These are phyloP conservation scores for Neospora caninum DNA, from an alignment of 169 alveolate species.

Conservation along the genomic window DNA sequence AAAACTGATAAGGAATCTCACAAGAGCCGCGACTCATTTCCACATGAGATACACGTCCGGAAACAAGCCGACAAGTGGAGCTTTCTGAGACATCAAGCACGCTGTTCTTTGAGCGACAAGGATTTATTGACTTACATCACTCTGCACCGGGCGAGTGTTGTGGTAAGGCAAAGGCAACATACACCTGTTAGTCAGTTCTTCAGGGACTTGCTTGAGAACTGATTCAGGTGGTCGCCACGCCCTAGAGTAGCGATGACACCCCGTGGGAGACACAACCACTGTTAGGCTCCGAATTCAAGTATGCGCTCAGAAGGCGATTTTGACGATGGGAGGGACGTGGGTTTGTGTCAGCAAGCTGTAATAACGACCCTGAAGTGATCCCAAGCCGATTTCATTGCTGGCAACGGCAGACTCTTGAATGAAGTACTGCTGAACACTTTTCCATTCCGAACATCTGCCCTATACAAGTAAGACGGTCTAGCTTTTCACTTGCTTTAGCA, in stretches of 20 bases:
- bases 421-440: no score
- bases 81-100: conserved; percentile 7
- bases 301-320: not conserved
- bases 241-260: not conserved
- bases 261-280: not conserved
- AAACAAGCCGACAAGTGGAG: not conserved
- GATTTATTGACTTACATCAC: not conserved
- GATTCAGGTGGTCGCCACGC: conserved; percentile 28
- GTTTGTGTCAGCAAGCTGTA: not conserved
- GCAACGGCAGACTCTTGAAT: no score
- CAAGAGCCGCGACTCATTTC: not conserved
- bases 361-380: not conserved
- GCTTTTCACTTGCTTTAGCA: no score
- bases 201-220: not conserved
- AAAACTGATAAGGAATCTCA: not conserved
- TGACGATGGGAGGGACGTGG: not conserved
- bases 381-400: not conserved
- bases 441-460: no score
- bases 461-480: no score
- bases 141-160: not conserved
- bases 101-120: not conserved
- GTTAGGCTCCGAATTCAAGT: not conserved
- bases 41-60: not conserved
- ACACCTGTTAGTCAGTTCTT: not conserved
- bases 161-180: not conserved